A percentile compares a stretch with the other conserved stretches of the same genome.
Evolutionary conservation across 257 asterid species (phyloP).

Genomic region (Solanum sejunctum): DNA sequence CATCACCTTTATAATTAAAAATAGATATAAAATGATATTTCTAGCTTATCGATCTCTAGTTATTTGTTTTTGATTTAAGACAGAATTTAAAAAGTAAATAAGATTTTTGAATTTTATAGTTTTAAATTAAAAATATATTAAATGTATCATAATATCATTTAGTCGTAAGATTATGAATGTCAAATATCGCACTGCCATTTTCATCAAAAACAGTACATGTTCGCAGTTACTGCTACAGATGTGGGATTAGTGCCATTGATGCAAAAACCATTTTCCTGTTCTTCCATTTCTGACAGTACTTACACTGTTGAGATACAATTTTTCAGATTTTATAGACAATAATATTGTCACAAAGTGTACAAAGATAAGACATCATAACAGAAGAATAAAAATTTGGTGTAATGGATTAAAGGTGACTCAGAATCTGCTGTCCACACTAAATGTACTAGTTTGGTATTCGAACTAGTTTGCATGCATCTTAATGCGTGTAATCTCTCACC

Average conservation of each 20-base stretch:
- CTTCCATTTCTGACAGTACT: background rate
- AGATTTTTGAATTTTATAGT: fast-evolving
- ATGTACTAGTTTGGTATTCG: background rate
- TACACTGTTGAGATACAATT: background rate
- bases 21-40: background rate
- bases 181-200: background rate
- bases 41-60: background rate
- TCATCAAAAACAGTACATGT: background rate
- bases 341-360: background rate
- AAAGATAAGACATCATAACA: background rate
- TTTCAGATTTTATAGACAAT: background rate
- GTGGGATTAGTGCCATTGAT: background rate
- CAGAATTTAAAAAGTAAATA: background rate
- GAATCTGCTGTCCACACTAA: background rate
- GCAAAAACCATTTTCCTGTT: background rate
- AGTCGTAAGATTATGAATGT: background rate
- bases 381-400: background rate
- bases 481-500: background rate
- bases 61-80: background rate
- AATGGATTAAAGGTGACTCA: background rate
- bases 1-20: background rate
- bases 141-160: background rate
- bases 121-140: background rate
- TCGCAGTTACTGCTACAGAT: background rate
- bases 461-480: background rate